Percentiles rank a stretch among this genome's conserved stretches.
Conservation (phyloP, 2,329 filamentous ascomycete genomes). For the Lasiodiplodia hormozganensis region DNA sequence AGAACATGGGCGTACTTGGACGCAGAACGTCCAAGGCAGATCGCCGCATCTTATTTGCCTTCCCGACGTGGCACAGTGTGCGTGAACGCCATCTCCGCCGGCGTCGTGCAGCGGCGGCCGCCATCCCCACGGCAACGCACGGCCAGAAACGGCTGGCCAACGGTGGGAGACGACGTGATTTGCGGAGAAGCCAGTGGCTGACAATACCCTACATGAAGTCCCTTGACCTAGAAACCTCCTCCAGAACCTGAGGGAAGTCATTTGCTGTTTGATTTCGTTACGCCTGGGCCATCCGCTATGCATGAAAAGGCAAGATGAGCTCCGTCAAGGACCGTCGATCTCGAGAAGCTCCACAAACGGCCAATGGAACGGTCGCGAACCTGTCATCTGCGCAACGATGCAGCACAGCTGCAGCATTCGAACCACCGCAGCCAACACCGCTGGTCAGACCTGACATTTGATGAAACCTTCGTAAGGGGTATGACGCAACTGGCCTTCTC, state of each 20-base stretch:
- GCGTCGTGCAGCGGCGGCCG: conserved; percentile 5
- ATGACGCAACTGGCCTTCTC: background rate
- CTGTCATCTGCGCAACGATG: background rate
- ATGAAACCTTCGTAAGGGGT: background rate
- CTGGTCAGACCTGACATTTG: background rate
- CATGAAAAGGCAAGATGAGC: conserved; percentile 28
- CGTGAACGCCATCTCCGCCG: conserved; percentile 8
- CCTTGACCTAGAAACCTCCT: too few relatives aligned
- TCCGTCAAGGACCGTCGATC: conserved; percentile 21
- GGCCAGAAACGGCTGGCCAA: conserved; percentile 13
- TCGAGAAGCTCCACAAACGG: conserved; percentile 10
- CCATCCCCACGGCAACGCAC: conserved; percentile 19
- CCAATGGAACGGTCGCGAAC: conserved; percentile 1
- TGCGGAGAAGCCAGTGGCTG: conserved; percentile 5
- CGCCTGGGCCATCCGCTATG: conserved; percentile 24
- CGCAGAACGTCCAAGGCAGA: background rate
- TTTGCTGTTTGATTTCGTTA: background rate
- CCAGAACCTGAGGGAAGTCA: background rate
- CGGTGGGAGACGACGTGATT: background rate
- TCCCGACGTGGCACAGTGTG: background rate
- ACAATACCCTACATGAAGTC: too few relatives aligned
- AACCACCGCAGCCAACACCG: background rate
- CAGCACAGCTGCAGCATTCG: background rate
- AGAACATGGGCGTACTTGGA: conserved; percentile 12
- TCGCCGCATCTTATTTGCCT: conserved; percentile 20